Evolutionary conservation across 345 rosid genomes (phyloP).

Genomic region (Carallia brachiata): DNA sequence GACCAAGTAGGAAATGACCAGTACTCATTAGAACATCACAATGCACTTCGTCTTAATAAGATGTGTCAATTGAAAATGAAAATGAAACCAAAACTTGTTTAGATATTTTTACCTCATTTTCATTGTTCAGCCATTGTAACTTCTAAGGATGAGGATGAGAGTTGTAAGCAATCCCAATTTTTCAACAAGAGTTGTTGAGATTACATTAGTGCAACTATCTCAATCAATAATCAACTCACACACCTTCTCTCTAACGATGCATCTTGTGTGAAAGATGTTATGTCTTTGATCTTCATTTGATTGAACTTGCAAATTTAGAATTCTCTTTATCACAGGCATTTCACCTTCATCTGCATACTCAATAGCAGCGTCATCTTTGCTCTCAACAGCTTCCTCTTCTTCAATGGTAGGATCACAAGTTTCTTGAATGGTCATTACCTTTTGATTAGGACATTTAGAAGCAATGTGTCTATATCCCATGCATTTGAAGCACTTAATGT

Average conservation of each 20-base stretch:
- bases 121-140: background rate
- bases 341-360: background rate
- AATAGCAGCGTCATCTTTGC: background rate
- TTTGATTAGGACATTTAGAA: background rate
- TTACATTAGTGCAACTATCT: constrained; percentile 3
- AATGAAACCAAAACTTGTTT: background rate
- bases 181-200: background rate
- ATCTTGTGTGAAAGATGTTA: background rate
- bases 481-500: background rate
- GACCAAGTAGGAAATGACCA: background rate
- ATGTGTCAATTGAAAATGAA: background rate
- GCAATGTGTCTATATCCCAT: background rate
- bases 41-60: background rate
- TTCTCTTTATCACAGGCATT: no score
- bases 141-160: background rate
- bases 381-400: background rate
- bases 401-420: no score
- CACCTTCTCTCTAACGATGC: background rate
- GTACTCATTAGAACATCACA: background rate
- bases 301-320: background rate
- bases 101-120: background rate
- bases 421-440: background rate
- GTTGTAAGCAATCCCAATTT: background rate
- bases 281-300: background rate
- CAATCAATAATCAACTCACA: background rate